Evolutionary conservation across 345 rosid genomes (phyloP), one percentile per base, ranked within the genome.

Genomic region (Psidium guajava): DNA sequence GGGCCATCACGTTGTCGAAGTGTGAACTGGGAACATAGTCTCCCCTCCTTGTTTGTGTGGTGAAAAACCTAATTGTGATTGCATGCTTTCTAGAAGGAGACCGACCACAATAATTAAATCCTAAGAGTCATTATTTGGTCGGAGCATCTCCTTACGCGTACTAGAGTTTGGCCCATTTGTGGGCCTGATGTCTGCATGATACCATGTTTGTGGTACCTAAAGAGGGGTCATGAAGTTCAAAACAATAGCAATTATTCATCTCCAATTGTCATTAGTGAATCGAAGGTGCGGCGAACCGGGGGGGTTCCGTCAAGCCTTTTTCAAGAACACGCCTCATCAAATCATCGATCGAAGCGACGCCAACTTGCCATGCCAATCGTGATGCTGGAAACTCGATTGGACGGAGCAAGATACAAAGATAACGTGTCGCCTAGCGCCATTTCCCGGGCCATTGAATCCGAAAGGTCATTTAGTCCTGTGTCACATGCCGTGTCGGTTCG

Each of bases 141-240:
- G 64, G 84, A 61, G 75, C 56, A 69, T 83, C 85, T 22, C 57
- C 28, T 64, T 58, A 84, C 81, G 57, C 82, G 82, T 81, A 87
- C 81, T 44, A 18, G 51, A 54, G 82, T 54, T 54, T 44, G 75
- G 53, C 83, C 85, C 81, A 58, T n/a, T 24, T 24, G 87, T 83
- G 87, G 87, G 87, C 83, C 87, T 85, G 27, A 28, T 86, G 85
- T 86, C 49, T 74, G 85, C 87, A 86, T 83, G 21, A 69, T 86
- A 85, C 52, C 87, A 86, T 83, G 85, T 86, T 86, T 83, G 85
- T 73, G 75, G 85, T 69, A 83, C 82, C 73, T 32, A 44, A 52
- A 51, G 69, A 57, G 14, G 50, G 4, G 13, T 24, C 54, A 57
- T 8, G 54, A 54, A 55, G 84, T 85, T 59, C 58, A 82, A 53